A percentile compares a stretch with the other conserved stretches of the same genome.
Conservation (phyloP, 2,329 filamentous ascomycete species). For the Colletotrichum agaves region DNA sequence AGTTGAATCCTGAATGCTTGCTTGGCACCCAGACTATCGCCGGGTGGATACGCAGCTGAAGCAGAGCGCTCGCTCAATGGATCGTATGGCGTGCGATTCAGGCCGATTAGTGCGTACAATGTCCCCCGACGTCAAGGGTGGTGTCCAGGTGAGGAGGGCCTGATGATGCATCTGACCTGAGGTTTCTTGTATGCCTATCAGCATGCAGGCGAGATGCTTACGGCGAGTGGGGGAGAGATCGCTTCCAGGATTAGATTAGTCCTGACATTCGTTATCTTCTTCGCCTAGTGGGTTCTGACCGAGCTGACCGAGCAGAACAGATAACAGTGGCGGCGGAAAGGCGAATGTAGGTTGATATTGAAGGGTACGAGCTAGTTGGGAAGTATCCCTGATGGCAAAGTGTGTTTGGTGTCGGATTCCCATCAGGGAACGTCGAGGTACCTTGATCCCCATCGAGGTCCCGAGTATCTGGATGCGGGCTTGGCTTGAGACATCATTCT, state of each 20-base stretch:
- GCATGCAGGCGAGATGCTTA: constrained; percentile 6
- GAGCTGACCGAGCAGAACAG: background rate
- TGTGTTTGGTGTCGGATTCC: background rate
- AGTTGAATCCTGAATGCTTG: background rate
- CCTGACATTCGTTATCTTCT: background rate
- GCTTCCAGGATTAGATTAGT: background rate
- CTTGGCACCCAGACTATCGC: background rate
- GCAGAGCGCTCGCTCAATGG: constrained; percentile 10
- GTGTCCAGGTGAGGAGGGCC: background rate
- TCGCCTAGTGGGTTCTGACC: constrained; percentile 9
- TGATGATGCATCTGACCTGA: too few relatives aligned
- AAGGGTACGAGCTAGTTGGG: background rate
- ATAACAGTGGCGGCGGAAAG: background rate
- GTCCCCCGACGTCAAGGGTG: background rate
- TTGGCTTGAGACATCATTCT: constrained; percentile 32
- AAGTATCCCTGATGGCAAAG: background rate
- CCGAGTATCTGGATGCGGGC: background rate
- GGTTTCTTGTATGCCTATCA: background rate
- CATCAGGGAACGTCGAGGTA: constrained; percentile 13
- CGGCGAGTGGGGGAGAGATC: background rate
- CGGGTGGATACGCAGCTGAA: background rate
- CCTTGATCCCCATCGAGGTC: background rate
- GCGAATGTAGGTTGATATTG: constrained; percentile 2
- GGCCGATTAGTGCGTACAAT: background rate
- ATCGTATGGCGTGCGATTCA: constrained; percentile 3